Conservation (phyloP, 208 protist species). For the Porcisia deanei region DNA sequence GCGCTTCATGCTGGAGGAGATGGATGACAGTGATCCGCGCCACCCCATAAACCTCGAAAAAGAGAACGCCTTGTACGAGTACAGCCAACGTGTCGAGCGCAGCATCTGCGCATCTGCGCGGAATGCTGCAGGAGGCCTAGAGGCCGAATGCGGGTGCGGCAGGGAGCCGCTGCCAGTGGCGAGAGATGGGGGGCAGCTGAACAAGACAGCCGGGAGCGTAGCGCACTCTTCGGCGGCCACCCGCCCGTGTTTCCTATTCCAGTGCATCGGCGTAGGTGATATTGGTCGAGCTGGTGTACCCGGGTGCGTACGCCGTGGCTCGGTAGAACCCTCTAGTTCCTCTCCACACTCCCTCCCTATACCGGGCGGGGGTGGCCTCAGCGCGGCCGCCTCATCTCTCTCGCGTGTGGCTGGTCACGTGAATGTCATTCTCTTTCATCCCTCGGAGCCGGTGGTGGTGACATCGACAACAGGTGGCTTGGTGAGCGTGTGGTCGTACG, state of each 20-base stretch:
- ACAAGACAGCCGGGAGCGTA: slow-evolving; percentile 4
- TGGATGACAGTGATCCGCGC: slow-evolving; percentile 78
- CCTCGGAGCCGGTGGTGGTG: slow-evolving; percentile 49
- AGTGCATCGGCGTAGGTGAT: slow-evolving; percentile 26
- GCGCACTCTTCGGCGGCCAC: not conserved
- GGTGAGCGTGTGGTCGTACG: slow-evolving; percentile 66
- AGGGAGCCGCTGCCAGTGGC: not conserved
- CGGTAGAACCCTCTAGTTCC: slow-evolving; percentile 1
- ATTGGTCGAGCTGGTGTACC: slow-evolving; percentile 17
- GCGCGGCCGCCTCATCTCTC: slow-evolving; percentile 5
- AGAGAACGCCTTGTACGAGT: slow-evolving; percentile 41
- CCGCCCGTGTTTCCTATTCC: slow-evolving; percentile 14
- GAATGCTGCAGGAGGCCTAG: slow-evolving; percentile 5
- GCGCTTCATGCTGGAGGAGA: slow-evolving; percentile 68
- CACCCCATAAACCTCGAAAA: slow-evolving; percentile 70
- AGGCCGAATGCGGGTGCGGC: not conserved
- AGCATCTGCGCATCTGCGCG: slow-evolving; percentile 37
- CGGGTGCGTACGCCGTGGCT: slow-evolving; percentile 13
- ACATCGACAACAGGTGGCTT: slow-evolving; percentile 56
- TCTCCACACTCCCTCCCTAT: not conserved
- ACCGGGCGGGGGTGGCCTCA: not conserved
- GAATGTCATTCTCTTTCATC: slow-evolving; percentile 55
- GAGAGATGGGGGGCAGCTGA: slow-evolving; percentile 5
- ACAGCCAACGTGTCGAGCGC: slow-evolving; percentile 39
- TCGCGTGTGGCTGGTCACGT: slow-evolving; percentile 17